Base-by-base conservation (phyloP, 148 eudicot species). In the Gaultheria prostrata region DNA sequence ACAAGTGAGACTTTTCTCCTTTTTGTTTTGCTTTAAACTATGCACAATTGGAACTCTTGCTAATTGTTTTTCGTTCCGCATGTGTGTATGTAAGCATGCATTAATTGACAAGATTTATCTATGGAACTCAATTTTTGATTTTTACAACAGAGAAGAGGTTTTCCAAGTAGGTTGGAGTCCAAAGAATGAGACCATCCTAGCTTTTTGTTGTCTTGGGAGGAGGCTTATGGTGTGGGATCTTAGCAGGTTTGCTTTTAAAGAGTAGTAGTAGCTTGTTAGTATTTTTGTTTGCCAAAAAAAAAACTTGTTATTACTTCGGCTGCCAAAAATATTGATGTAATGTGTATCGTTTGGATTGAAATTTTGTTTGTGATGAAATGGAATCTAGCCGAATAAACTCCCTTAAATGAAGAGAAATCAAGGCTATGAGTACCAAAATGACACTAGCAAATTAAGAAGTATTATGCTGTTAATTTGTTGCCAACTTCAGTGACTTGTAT, bases 91-190 rank as follows among this genome's bases (percentile, higher is more conserved):
- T 30, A 21, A 35, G 78, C 49, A 28, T 24, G 4, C 32, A 65
- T 77, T 8, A 63, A 65, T 39, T 28, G 26, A 28, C 56, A 43
- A 24, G 74, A 14, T 20, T 14, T 39, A 0, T 24, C 24, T 49
- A 11, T 51, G 54, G 33, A 72, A 35, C 82, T 45, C 17, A 65
- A 30, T 79, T 70, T 33, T 67, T 76, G 39, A 84, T 48, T 53
- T 56, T 80, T 6, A 82, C 28, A 32, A 79, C 92, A 95, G 98
- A 89, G 98, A 95, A 81, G 95, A 92, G 86, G 93, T 95, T 75
- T 93, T 93, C 87, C 98, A 94, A 87, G 97, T 95, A 82, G 98
- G 98, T 12, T 95, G 98, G 98, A 95, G 85, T 85, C 98, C 98
- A 4, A 93, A 90, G 86, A 93, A 93, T 85, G 98, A 95, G 88